phyloP scores from a whole-genome alignment of 2,329 filamentous ascomycete species.

The Stromatinia cepivora region DNA sequence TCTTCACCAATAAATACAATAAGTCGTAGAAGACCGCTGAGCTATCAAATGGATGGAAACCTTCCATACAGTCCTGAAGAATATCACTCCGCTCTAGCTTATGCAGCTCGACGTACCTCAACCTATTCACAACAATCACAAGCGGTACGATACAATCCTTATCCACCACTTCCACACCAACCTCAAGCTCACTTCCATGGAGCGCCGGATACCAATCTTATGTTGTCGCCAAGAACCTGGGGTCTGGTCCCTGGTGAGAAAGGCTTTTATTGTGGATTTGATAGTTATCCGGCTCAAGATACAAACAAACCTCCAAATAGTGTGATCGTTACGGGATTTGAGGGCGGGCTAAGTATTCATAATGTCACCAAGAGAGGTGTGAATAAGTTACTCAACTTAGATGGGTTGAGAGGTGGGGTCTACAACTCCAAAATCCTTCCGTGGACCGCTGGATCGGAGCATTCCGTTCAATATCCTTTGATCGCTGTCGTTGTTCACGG shows the following conservation, averaged over 20 bases:
- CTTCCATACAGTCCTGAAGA: slow-evolving; percentile 47
- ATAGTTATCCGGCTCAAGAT: slow-evolving; percentile 56
- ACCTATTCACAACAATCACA: slow-evolving; percentile 52
- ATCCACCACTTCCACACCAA: slow-evolving; percentile 72
- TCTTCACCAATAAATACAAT: slow-evolving; percentile 41
- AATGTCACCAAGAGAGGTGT: slow-evolving; percentile 70
- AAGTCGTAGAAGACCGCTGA: slow-evolving; percentile 50
- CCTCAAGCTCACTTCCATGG: slow-evolving; percentile 77
- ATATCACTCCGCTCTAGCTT: slow-evolving; percentile 48
- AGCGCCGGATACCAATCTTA: slow-evolving; percentile 68
- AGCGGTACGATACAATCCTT: slow-evolving; percentile 47
- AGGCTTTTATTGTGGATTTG: slow-evolving; percentile 80
- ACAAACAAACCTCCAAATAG: slow-evolving; percentile 50
- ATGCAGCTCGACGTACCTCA: slow-evolving; percentile 49
- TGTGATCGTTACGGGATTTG: slow-evolving; percentile 73
- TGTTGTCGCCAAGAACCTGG: slow-evolving; percentile 50
- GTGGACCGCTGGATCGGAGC: slow-evolving; percentile 58
- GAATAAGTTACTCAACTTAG: slow-evolving; percentile 68
- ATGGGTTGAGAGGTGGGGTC: slow-evolving; percentile 77
- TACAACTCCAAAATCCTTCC: slow-evolving; percentile 80
- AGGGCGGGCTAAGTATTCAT: slow-evolving; percentile 77
- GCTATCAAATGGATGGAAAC: slow-evolving; percentile 48
- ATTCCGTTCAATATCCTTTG: slow-evolving; percentile 64
- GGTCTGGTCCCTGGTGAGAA: slow-evolving; percentile 64
- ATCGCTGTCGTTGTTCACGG: slow-evolving; percentile 81